Evolutionary conservation across 1,139 yeast species (phyloP).

Genomic region (Wickerhamomyces sp.): DNA sequence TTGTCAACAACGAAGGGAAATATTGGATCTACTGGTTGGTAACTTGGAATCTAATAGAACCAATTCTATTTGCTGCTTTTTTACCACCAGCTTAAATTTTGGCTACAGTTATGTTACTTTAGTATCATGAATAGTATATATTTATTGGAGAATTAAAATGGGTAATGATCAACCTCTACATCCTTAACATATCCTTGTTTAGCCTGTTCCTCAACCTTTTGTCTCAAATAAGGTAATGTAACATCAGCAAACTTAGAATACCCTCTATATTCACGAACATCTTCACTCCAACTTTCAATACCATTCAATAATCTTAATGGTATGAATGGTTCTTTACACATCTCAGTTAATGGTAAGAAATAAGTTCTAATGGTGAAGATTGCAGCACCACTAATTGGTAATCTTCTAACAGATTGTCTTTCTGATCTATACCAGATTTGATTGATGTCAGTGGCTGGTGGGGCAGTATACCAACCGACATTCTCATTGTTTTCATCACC

Average conservation of each 20-base stretch:
- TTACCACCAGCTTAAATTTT: conserved; percentile 63
- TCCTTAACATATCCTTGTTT: conserved; percentile 3
- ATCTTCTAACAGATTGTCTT: conserved; percentile 60
- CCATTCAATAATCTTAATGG: conserved; percentile 58
- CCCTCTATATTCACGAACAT: conserved; percentile 58
- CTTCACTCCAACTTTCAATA: conserved; percentile 52
- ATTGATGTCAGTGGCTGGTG: conserved; percentile 39
- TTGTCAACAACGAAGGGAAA: conserved; percentile 24
- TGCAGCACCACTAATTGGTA: conserved; percentile 56
- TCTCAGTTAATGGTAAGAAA: conserved; percentile 47
- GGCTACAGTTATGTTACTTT: too few species aligned
- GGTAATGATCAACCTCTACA: neutral
- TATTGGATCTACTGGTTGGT: conserved; percentile 39
- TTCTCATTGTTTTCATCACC: conserved; percentile 47
- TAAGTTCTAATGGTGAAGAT: conserved; percentile 61
- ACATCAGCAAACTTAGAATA: conserved; percentile 47
- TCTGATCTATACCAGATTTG: conserved; percentile 56
- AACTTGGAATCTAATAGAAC: conserved; percentile 54
- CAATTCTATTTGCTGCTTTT: conserved; percentile 58
- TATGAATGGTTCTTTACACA: conserved; percentile 53
- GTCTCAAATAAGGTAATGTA: conserved; percentile 49
- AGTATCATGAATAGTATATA: too few species aligned
- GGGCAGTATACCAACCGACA: conserved; percentile 59
- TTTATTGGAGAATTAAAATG: neutral
- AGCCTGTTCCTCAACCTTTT: conserved; percentile 49